Evolutionary conservation across 1,139 yeast genomes (phyloP).

Genomic region (Debaryomycetaceae sp.): DNA sequence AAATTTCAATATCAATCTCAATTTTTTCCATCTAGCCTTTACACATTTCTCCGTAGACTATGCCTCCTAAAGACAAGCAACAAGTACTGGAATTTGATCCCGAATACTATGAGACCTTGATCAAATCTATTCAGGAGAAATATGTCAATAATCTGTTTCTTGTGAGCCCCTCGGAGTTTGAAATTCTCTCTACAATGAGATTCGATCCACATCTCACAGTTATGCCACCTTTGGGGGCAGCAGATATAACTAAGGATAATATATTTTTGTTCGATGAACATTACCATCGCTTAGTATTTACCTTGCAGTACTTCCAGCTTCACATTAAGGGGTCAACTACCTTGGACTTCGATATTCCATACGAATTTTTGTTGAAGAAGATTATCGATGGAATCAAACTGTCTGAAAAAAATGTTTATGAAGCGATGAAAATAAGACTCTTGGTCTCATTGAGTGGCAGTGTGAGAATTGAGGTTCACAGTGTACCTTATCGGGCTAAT

Average conservation of each 20-base stretch:
- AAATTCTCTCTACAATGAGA: constrained; percentile 64
- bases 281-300: constrained; percentile 51
- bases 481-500: constrained; percentile 31
- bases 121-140: constrained; percentile 12
- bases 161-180: constrained; percentile 34
- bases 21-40: background rate
- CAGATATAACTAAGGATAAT: constrained; percentile 28
- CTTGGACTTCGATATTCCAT: constrained; percentile 34
- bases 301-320: constrained; percentile 52
- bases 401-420: constrained; percentile 22
- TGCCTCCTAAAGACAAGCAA: background rate
- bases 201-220: constrained; percentile 59
- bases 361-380: constrained; percentile 39
- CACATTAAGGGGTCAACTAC: constrained; percentile 10
- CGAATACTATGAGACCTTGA: constrained; percentile 6
- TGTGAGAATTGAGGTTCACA: constrained; percentile 50
- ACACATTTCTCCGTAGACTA: background rate
- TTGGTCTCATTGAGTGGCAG: constrained; percentile 48
- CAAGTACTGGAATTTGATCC: background rate
- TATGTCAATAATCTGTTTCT: constrained; percentile 19
- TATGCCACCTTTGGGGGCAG: constrained; percentile 20
- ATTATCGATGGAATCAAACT: constrained; percentile 40
- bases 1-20: constrained; percentile 1
- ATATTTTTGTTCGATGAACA: constrained; percentile 69
- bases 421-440: constrained; percentile 60